phyloP scores from a whole-genome alignment of 257 asterid species.

The Craterostigma plantagineum region DNA sequence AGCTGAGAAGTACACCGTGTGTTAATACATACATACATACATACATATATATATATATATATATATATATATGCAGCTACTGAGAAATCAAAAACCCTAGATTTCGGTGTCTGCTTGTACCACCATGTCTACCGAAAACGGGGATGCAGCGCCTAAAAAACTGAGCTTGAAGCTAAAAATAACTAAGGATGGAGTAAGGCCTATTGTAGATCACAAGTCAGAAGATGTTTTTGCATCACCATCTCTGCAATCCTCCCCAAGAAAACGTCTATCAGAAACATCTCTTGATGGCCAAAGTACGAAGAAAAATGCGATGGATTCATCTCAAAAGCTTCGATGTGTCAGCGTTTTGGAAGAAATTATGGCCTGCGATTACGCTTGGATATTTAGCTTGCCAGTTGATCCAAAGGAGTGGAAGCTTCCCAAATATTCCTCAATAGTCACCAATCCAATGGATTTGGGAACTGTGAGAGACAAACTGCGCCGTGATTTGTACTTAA shows the following conservation, averaged over 20 bases:
- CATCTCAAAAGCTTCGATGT: slow-evolving; percentile 28
- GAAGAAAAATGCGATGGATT: slow-evolving; percentile 42
- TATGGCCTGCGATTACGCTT: slow-evolving; percentile 23
- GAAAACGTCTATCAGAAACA: slow-evolving; percentile 30
- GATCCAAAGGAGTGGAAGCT: slow-evolving; percentile 49
- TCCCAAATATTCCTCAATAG: slow-evolving; percentile 55
- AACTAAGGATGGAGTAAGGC: slow-evolving; percentile 17
- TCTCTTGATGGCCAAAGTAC: slow-evolving; percentile 17
- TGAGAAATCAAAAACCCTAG: too few relatives aligned
- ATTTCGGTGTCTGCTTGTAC: too few relatives aligned
- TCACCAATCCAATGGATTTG: slow-evolving; percentile 70
- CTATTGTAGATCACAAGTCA: slow-evolving; percentile 12
- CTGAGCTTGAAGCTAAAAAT: slow-evolving; percentile 31
- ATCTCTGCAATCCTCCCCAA: slow-evolving; percentile 3
- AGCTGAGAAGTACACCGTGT: too few relatives aligned
- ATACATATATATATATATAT: too few relatives aligned
- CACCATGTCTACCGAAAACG: too few relatives aligned
- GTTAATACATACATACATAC: too few relatives aligned
- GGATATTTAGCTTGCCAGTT: slow-evolving; percentile 43
- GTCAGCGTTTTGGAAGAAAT: slow-evolving; percentile 26
- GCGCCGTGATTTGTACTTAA: slow-evolving; percentile 25
- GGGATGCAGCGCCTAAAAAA: slow-evolving; percentile 6
- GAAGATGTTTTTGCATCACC: slow-evolving; percentile 5
- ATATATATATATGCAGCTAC: too few relatives aligned
- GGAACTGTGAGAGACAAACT: slow-evolving; percentile 51